Conservation (phyloP, 495 filamentous ascomycete species). For the Aspergillus avenaceus region DNA sequence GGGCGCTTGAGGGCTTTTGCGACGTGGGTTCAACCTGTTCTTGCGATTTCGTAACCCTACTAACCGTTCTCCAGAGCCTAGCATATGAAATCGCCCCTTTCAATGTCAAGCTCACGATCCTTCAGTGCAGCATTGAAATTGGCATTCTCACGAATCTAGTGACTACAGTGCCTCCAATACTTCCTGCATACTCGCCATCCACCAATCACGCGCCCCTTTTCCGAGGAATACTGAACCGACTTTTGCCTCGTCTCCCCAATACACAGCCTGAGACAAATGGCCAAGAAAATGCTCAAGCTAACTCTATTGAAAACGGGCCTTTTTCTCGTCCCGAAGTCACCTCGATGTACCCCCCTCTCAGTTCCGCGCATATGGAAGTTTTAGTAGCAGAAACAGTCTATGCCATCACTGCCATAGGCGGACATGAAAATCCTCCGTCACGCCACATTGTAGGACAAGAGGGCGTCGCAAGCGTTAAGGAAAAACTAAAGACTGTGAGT, state of each 20-base stretch:
- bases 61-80: slow-evolving; percentile 54
- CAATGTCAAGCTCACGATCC: slow-evolving; percentile 92
- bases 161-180: slow-evolving; percentile 69
- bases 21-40: slow-evolving; percentile 48
- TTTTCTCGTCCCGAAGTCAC: slow-evolving; percentile 53
- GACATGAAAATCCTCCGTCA: slow-evolving; percentile 92
- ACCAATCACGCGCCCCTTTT: slow-evolving; percentile 76
- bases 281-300: slow-evolving; percentile 21
- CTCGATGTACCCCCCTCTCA: slow-evolving; percentile 67
- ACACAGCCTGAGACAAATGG: slow-evolving; percentile 16
- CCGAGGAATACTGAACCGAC: slow-evolving; percentile 72
- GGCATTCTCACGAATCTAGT: slow-evolving; percentile 80
- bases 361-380: slow-evolving; percentile 57
- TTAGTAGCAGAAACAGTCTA: slow-evolving; percentile 86
- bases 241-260: slow-evolving; percentile 54
- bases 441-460: slow-evolving; percentile 93
- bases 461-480: slow-evolving; percentile 82
- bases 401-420: slow-evolving; percentile 84
- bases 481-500: slow-evolving; percentile 93
- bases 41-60: neutral
- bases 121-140: slow-evolving; percentile 86
- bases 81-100: slow-evolving; percentile 97
- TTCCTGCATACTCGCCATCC: slow-evolving; percentile 67
- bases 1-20: slow-evolving; percentile 97
- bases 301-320: slow-evolving; percentile 35